Percentiles rank a stretch among this genome's conserved stretches.
These are phyloP conservation scores for Rhododendron ovatum DNA, from an alignment of 148 eudicot species.

Conservation along the genomic window DNA sequence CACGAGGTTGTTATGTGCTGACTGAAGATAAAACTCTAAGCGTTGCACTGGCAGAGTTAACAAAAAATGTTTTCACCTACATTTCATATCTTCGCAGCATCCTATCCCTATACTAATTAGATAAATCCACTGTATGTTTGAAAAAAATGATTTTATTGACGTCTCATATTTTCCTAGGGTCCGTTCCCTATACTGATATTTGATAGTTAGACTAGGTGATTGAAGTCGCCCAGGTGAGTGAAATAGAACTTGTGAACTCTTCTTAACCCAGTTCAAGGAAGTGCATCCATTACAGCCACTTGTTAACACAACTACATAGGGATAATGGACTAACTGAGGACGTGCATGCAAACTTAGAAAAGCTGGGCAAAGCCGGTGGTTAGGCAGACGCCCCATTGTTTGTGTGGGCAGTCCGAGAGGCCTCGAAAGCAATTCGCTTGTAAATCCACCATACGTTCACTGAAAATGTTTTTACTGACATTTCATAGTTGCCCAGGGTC, in stretches of 20 bases:
- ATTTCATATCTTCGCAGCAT: neutral
- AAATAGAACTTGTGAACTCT: too few species aligned
- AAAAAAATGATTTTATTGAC: neutral
- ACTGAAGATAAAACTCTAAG: too few species aligned
- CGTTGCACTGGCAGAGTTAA: neutral
- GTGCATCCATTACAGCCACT: too few species aligned
- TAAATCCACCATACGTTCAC: neutral
- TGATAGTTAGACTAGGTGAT: neutral
- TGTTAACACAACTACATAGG: too few species aligned
- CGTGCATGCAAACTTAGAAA: too few species aligned
- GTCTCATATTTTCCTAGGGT: neutral
- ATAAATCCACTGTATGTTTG: neutral
- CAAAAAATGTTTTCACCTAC: neutral
- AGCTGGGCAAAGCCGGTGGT: neutral
- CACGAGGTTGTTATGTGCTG: too few species aligned
- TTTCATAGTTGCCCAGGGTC: neutral
- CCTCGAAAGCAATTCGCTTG: neutral
- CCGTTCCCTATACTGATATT: neutral
- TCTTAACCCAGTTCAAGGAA: too few species aligned
- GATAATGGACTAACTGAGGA: too few species aligned
- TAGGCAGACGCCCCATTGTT: neutral
- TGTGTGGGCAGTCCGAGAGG: neutral
- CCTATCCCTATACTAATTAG: neutral
- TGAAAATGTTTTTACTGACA: neutral
- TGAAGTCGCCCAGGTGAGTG: too few species aligned